phyloP scores from a whole-genome alignment of 1,139 yeast species.

The Scheffersomyces insectosa region DNA sequence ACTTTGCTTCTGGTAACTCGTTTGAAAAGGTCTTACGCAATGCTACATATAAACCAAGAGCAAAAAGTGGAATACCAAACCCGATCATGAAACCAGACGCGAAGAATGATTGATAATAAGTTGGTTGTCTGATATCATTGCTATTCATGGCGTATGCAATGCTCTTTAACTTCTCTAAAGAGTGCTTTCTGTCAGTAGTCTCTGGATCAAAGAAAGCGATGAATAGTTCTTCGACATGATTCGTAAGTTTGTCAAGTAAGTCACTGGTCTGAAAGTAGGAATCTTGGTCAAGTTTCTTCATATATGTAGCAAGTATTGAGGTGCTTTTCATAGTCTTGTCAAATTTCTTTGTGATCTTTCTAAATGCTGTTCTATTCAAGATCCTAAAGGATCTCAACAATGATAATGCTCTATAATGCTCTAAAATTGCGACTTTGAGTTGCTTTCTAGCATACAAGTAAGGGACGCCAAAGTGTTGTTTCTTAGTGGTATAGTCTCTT shows the following conservation, averaged over 20 bases:
- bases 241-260: constrained; percentile 59
- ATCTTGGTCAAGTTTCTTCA: constrained; percentile 56
- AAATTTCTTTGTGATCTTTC: constrained; percentile 85
- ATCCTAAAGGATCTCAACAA: constrained; percentile 74
- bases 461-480: constrained; percentile 49
- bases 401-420: constrained; percentile 78
- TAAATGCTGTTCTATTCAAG: constrained; percentile 81
- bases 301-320: constrained; percentile 48
- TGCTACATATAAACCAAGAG: constrained; percentile 54
- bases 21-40: constrained; percentile 38
- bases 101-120: constrained; percentile 49
- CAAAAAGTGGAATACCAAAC: constrained; percentile 61
- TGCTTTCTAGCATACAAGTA: constrained; percentile 73
- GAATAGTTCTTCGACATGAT: constrained; percentile 67
- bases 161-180: constrained; percentile 67
- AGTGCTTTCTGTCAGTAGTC: constrained; percentile 69
- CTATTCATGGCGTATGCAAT: constrained; percentile 44
- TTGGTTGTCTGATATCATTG: constrained; percentile 26
- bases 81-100: constrained; percentile 70
- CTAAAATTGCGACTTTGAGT: constrained; percentile 74
- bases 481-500: constrained; percentile 35
- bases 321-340: constrained; percentile 68
- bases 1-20: constrained; percentile 53
- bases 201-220: constrained; percentile 63
- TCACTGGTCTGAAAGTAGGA: constrained; percentile 67